Evolutionary conservation across 345 rosid genomes (phyloP).

Genomic region (Hypericum androsaemum): DNA sequence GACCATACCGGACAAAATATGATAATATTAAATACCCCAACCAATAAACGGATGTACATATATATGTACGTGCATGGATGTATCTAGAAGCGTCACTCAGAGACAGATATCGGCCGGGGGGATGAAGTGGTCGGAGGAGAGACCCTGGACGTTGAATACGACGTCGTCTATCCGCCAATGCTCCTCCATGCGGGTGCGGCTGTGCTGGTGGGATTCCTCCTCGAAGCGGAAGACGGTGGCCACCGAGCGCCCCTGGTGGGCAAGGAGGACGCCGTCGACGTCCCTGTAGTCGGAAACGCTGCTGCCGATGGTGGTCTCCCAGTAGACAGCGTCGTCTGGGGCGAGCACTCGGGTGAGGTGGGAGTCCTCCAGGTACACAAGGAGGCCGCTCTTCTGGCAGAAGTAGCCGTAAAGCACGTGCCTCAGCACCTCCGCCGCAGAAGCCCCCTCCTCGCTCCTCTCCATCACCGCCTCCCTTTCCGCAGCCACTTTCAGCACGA

Average conservation of each 20-base stretch:
- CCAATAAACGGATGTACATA: too few species aligned
- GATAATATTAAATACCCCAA: too few species aligned
- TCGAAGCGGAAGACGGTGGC: slow-evolving; percentile 85
- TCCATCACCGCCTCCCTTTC: slow-evolving; percentile 64
- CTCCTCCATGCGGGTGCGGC: slow-evolving; percentile 87
- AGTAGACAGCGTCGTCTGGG: slow-evolving; percentile 52
- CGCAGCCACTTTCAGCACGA: slow-evolving; percentile 79
- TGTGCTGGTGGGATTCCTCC: slow-evolving; percentile 56
- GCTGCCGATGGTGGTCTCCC: slow-evolving; percentile 94
- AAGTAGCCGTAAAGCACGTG: slow-evolving; percentile 89
- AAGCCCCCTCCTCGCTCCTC: slow-evolving; percentile 74
- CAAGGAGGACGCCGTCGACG: slow-evolving; percentile 68
- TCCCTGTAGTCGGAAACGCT: slow-evolving; percentile 78
- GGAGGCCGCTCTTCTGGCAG: slow-evolving; percentile 78
- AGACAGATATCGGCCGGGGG: slow-evolving; percentile 75
- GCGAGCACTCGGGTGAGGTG: slow-evolving; percentile 69
- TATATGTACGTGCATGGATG: too few species aligned
- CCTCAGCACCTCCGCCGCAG: slow-evolving; percentile 81
- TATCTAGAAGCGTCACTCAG: slow-evolving; percentile 25
- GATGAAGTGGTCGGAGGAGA: slow-evolving; percentile 72
- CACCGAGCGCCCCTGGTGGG: slow-evolving; percentile 77
- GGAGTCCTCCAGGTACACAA: slow-evolving; percentile 79
- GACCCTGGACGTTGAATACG: slow-evolving; percentile 81
- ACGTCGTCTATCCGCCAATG: slow-evolving; percentile 86
- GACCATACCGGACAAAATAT: too few species aligned